phyloP scores from a whole-genome alignment of 306 rosid species.

The cucumber (Cucumis sativus) region Cucumber_9930_V3 NC_026660.2:7331501-7332000 shows the following conservation, averaged over 20 bases:
- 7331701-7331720: background rate
- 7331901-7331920: conserved; percentile 58
- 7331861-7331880: conserved; percentile 49
- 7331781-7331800: conserved; percentile 46
- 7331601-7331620: conserved; percentile 44
- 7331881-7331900: conserved; percentile 73
- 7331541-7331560: conserved; percentile 92
- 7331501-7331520: conserved; percentile 77
- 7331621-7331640: background rate
- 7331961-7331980: too few relatives aligned
- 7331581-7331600: conserved; percentile 72
- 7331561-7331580: conserved; percentile 94
- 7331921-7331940: background rate
- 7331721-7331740: conserved; percentile 15
- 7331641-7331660: background rate
- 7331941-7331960: background rate
- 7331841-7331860: background rate
- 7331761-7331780: conserved; percentile 1
- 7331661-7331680: background rate
- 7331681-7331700: background rate
- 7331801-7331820: conserved; percentile 5
- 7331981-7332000: too few relatives aligned
- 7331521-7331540: conserved; percentile 69
- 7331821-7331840: too few relatives aligned
- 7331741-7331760: conserved; percentile 18